Evolutionary conservation across 78 protist species (phyloP).

Genomic region (Andalucia godoyi): DNA sequence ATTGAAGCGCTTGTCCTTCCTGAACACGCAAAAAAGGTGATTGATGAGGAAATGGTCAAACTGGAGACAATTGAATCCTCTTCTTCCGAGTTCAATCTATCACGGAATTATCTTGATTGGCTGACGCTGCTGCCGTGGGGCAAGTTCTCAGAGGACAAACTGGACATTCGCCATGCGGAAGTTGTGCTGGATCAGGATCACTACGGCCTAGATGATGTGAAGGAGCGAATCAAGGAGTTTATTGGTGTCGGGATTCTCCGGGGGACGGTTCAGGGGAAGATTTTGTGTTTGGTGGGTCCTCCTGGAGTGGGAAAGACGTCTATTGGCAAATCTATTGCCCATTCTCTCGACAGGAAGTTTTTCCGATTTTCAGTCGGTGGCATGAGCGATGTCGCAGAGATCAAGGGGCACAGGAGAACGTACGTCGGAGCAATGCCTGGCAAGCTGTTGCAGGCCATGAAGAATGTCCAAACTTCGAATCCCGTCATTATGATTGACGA

Average conservation of each 20-base stretch:
- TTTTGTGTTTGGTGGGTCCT: constrained; percentile 87
- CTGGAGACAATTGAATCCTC: constrained; percentile 28
- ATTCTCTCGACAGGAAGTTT: constrained; percentile 52
- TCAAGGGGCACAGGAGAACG: constrained; percentile 88
- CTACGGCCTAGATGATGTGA: constrained; percentile 79
- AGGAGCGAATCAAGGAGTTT: constrained; percentile 83
- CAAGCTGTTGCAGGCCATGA: constrained; percentile 81
- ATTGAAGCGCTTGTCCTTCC: constrained; percentile 10
- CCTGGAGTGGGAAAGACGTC: constrained; percentile 76
- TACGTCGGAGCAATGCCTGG: constrained; percentile 95
- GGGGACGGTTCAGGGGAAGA: constrained; percentile 71
- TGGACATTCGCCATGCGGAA: neutral
- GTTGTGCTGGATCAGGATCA: constrained; percentile 55
- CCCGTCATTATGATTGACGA: constrained; percentile 95
- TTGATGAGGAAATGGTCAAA: constrained; percentile 46
- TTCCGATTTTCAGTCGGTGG: constrained; percentile 91
- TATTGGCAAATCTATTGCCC: constrained; percentile 74
- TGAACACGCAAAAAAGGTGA: constrained; percentile 11
- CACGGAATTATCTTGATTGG: constrained; percentile 92
- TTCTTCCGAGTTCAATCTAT: constrained; percentile 67
- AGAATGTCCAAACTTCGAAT: constrained; percentile 43
- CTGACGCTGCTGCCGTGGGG: constrained; percentile 79
- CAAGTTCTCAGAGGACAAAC: constrained; percentile 32
- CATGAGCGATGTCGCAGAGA: constrained; percentile 76
- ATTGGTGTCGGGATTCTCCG: constrained; percentile 69